Evolutionary conservation across 257 asterid genomes (phyloP).

Genomic region (Scutellaria minor): DNA sequence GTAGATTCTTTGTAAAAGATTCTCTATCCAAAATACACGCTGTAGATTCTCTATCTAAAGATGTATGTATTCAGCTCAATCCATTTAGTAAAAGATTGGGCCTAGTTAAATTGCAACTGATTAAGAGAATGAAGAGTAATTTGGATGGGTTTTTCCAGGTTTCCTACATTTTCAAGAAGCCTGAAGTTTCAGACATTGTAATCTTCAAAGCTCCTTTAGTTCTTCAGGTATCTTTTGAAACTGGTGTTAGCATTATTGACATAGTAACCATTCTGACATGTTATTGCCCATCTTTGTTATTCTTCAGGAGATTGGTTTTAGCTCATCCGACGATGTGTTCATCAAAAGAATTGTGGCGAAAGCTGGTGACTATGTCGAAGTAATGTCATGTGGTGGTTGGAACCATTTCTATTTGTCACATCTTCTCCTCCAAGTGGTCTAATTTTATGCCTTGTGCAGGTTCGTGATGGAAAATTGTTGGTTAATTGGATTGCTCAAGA

Average conservation of each 20-base stretch:
- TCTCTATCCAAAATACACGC: too few species aligned
- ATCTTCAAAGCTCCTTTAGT: constrained; percentile 83
- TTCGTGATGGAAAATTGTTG: constrained; percentile 72
- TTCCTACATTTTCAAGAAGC: constrained; percentile 82
- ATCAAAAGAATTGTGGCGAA: constrained; percentile 91
- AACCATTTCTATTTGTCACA: constrained; percentile 17
- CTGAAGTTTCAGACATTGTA: constrained; percentile 83
- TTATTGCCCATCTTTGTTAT: constrained; percentile 27
- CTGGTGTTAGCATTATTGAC: constrained; percentile 13
- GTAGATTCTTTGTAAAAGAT: too few species aligned
- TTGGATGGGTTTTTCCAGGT: constrained; percentile 57
- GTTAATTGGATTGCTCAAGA: constrained; percentile 78
- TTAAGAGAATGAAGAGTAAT: too few species aligned
- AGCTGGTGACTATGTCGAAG: constrained; percentile 92
- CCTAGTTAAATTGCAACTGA: too few species aligned
- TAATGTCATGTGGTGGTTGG: constrained; percentile 10
- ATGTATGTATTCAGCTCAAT: too few species aligned
- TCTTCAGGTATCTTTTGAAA: constrained; percentile 65
- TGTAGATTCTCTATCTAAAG: too few species aligned
- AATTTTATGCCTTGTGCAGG: constrained; percentile 48
- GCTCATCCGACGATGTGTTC: constrained; percentile 75
- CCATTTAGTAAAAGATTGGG: too few species aligned
- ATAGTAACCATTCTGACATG: neutral
- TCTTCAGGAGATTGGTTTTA: constrained; percentile 71
- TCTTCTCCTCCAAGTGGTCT: constrained; percentile 25